A percentile compares a stretch with the other conserved stretches of the same genome.
Evolutionary conservation across 371 early-diverging fungal genomes (phyloP).

Genomic region (Mucor piriformis): DNA sequence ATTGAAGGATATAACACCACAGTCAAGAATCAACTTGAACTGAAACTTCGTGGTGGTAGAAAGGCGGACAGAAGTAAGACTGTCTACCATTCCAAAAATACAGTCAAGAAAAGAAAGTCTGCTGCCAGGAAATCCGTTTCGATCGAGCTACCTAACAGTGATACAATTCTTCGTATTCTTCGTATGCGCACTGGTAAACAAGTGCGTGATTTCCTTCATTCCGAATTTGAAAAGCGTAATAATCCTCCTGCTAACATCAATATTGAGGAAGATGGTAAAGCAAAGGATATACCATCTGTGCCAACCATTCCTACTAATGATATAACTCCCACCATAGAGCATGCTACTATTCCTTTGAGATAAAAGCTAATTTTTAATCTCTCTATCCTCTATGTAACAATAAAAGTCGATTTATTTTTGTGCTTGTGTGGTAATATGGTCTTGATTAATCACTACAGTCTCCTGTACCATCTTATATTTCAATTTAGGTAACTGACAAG

Average conservation of each 20-base stretch:
- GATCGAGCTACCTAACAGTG: constrained; percentile 51
- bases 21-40: constrained; percentile 45
- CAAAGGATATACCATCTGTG: constrained; percentile 17
- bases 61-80: constrained; percentile 48
- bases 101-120: constrained; percentile 36
- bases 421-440: too few species aligned
- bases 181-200: constrained; percentile 53
- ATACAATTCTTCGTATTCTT: constrained; percentile 56
- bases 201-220: constrained; percentile 50
- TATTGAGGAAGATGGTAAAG: constrained; percentile 4
- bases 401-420: neutral
- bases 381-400: neutral
- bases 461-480: too few species aligned
- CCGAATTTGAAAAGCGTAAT: constrained; percentile 44
- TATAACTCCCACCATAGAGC: constrained; percentile 22
- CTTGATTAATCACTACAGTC: too few species aligned
- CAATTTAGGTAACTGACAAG: too few species aligned
- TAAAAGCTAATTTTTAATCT: neutral
- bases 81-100: constrained; percentile 47
- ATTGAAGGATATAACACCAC: constrained; percentile 62
- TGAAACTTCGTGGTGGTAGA: constrained; percentile 40
- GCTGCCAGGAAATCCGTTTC: constrained; percentile 24
- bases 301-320: constrained; percentile 26
- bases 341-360: constrained; percentile 15
- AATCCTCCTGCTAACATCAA: constrained; percentile 24